Conservation (phyloP, 225 moss, liverwort and hornwort species). For the Pleurozium schreberi region DNA sequence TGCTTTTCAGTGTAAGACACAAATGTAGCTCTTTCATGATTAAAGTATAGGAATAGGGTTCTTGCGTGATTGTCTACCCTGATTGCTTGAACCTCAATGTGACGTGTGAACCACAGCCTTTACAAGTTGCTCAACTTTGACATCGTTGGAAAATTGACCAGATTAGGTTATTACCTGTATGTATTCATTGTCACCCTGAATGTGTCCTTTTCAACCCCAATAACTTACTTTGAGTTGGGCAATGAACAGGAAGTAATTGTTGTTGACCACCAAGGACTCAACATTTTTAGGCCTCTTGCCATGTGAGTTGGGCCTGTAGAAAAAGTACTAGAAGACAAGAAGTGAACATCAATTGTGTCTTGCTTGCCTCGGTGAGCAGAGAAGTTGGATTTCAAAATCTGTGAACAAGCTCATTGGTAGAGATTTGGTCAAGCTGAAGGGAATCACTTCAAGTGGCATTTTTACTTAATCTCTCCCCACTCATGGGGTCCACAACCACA, state of each 20-base stretch:
- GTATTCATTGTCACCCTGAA: neutral
- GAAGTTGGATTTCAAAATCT: no score
- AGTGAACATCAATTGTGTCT: no score
- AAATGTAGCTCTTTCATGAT: neutral
- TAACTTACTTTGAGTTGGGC: neutral
- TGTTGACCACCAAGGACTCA: neutral
- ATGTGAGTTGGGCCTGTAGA: no score
- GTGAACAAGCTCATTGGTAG: no score
- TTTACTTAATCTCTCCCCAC: no score
- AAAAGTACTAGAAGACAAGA: no score
- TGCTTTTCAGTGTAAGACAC: neutral
- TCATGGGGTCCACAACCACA: no score
- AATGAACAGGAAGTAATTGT: neutral
- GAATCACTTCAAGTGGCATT: no score
- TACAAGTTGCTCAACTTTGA: neutral
- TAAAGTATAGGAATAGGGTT: neutral
- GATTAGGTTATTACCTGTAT: neutral
- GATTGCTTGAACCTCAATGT: neutral
- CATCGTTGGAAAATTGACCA: neutral
- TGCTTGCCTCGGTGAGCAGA: no score
- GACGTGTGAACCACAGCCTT: neutral
- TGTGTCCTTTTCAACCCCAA: neutral
- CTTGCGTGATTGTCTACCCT: neutral
- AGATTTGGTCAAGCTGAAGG: no score
- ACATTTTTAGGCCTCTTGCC: neutral